Base-by-base conservation (phyloP, 768 basidiomycete species). In the Tulasnella sp. region DNA sequence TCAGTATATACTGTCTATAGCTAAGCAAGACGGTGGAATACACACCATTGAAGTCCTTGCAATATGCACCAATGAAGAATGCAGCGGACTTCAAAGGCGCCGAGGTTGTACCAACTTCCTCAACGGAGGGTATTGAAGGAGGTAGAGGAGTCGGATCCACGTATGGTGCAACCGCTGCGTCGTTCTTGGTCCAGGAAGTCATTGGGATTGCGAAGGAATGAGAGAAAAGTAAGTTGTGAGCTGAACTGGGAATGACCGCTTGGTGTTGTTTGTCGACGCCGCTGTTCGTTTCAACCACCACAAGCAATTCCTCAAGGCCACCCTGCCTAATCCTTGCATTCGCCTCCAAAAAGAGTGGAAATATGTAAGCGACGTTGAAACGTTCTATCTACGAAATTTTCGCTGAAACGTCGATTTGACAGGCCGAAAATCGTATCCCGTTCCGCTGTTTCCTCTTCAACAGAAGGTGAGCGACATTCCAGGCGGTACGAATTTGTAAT, bases 21-120 rank as follows among this genome's bases (percentile, higher is more conserved):
- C 9, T 9, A 22, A 64, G 29, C 29, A 64, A 74, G 31, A 58
- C 14, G 17, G 29, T 31, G n/a, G n/a, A 52, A 38, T 38, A 74
- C 92, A 72, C 78, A 98, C 97, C 97, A 85, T 97, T 99, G 85
- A 90, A 97, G 76, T 95, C 93, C 84, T 94, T 94, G 89, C 97
- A 99, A 82, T 94, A 89, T 45, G 93, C 91, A 37, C 95, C 97
- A 82, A 99, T 90, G 85, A 98, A 98, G 89, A 98, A 99, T 9
- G 94, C 92, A 0, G 97, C 95, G 80, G 92, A 93, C 86, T 99
- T 98, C 81, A 99, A 86, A 1, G 97, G 97, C 77, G 91, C 97
- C 79, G 94, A 96, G 0, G 94, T 94, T 64, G 86, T 87, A 54
- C 96, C 97, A 67, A 99, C 84, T 84, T 99, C 97, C 77, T 89